Conservation (phyloP, 352 stramenopile species). For the Phytophthora syringae region DNA sequence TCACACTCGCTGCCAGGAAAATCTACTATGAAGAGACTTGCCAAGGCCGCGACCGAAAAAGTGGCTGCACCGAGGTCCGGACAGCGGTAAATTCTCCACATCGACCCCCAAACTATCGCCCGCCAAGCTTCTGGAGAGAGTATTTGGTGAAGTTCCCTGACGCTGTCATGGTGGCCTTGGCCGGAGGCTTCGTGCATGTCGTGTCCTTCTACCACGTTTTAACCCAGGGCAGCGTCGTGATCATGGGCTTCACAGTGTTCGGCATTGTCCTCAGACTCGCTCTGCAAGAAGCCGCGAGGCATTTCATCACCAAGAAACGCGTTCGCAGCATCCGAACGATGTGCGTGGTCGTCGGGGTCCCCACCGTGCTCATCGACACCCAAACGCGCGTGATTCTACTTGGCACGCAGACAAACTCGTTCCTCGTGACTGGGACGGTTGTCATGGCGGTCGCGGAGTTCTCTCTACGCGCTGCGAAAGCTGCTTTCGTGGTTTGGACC, state of each 20-base stretch:
- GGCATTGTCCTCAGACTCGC: constrained; percentile 39
- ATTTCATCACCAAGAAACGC: constrained; percentile 28
- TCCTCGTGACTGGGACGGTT: constrained; percentile 27
- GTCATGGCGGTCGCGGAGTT: constrained; percentile 38
- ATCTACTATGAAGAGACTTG: constrained; percentile 29
- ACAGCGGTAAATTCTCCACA: not conserved
- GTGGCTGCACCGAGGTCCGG: not conserved
- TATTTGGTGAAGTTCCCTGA: not conserved
- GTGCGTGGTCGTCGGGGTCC: constrained; percentile 45
- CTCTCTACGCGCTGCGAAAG: constrained; percentile 31
- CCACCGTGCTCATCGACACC: constrained; percentile 57
- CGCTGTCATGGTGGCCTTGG: not conserved
- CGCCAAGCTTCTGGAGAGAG: constrained; percentile 9
- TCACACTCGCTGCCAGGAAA: not conserved
- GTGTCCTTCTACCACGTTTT: constrained; percentile 20
- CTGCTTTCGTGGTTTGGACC: constrained; percentile 16
- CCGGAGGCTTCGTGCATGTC: constrained; percentile 36
- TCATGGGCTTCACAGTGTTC: constrained; percentile 26
- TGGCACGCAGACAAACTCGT: constrained; percentile 28
- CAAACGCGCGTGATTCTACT: constrained; percentile 52
- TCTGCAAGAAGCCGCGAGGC: constrained; percentile 37
- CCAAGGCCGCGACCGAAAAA: constrained; percentile 8
- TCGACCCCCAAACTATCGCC: constrained; percentile 6
- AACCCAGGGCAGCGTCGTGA: constrained; percentile 3
- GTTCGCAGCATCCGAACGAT: constrained; percentile 49